A percentile compares a stretch with the other conserved stretches of the same genome.
These are phyloP conservation scores for Kwoniella sp. DNA, from an alignment of 768 basidiomycete genomes.

Conservation along the genomic window DNA sequence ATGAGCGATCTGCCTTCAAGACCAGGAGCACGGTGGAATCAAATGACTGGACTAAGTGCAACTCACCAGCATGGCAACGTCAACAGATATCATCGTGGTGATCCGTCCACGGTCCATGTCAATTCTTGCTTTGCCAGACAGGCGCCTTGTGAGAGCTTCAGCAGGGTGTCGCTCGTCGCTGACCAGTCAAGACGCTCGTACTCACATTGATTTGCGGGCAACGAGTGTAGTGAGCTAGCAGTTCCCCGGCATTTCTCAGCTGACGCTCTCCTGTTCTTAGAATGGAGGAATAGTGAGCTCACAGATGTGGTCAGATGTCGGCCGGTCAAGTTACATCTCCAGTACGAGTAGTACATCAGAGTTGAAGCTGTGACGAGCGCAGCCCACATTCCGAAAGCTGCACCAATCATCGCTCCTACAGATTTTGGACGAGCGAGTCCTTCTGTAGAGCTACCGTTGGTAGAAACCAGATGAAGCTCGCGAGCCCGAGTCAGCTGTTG, in stretches of 20 bases:
- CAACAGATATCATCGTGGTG: constrained; percentile 67
- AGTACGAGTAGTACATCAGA: not conserved
- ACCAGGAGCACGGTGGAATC: not conserved
- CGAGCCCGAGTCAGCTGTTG: constrained; percentile 23
- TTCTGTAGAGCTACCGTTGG: constrained; percentile 19
- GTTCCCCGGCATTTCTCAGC: not conserved
- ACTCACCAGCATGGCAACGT: constrained; percentile 20
- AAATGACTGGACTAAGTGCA: not conserved
- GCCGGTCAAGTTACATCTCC: not conserved
- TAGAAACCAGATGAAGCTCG: constrained; percentile 56
- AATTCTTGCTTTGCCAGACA: constrained; percentile 66
- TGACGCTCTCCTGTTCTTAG: no score
- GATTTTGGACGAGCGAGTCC: constrained; percentile 56
- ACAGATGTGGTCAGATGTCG: not conserved
- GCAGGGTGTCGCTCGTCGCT: no score
- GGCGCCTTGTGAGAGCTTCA: no score
- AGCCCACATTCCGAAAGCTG: constrained; percentile 1
- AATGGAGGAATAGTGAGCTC: not conserved
- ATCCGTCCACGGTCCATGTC: constrained; percentile 69
- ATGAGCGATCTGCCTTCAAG: not conserved
- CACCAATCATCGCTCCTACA: constrained; percentile 63
- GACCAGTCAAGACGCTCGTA: not conserved
- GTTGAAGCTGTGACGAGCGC: not conserved
- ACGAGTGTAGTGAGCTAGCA: not conserved
- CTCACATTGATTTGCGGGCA: constrained; percentile 1